Evolutionary conservation across 352 stramenopile species (phyloP).

Genomic region (Pythium volutum): DNA sequence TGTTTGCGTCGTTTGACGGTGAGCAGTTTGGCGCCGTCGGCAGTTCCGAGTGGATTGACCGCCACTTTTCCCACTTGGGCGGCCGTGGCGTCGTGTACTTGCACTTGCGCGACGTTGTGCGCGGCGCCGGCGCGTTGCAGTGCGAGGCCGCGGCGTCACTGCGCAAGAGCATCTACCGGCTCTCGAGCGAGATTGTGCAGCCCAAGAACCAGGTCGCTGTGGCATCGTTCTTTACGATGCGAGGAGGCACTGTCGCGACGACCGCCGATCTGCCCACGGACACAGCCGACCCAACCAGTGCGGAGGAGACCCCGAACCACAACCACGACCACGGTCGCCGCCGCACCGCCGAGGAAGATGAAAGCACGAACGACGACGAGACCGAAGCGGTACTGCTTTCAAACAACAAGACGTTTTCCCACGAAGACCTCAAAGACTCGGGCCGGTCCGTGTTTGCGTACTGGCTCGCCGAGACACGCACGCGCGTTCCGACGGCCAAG

Average conservation of each 20-base stretch:
- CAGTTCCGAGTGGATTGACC: conserved; percentile 83
- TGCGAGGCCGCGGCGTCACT: conserved; percentile 71
- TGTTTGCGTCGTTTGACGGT: conserved; percentile 74
- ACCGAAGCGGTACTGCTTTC: conserved; percentile 47
- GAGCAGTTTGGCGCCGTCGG: conserved; percentile 79
- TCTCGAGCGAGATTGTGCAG: conserved; percentile 63
- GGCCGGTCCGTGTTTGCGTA: conserved; percentile 69
- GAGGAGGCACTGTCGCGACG: neutral
- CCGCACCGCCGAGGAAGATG: too few species aligned
- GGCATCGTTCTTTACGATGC: conserved; percentile 57
- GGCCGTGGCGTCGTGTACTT: conserved; percentile 71
- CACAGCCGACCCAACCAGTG: too few species aligned
- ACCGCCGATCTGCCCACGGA: too few species aligned
- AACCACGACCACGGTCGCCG: too few species aligned
- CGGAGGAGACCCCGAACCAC: too few species aligned
- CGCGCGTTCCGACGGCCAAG: conserved; percentile 33
- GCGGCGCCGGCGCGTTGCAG: conserved; percentile 53
- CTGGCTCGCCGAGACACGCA: conserved; percentile 59
- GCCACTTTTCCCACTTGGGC: conserved; percentile 58
- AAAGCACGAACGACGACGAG: neutral
- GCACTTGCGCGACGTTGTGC: conserved; percentile 70
- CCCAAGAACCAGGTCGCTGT: conserved; percentile 46
- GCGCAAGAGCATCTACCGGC: conserved; percentile 74
- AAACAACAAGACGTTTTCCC: conserved; percentile 59
- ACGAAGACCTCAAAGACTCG: conserved; percentile 52